Evolutionary conservation across 1,284 basidiomycete genomes (phyloP).

Genomic region (Grifola frondosa): DNA sequence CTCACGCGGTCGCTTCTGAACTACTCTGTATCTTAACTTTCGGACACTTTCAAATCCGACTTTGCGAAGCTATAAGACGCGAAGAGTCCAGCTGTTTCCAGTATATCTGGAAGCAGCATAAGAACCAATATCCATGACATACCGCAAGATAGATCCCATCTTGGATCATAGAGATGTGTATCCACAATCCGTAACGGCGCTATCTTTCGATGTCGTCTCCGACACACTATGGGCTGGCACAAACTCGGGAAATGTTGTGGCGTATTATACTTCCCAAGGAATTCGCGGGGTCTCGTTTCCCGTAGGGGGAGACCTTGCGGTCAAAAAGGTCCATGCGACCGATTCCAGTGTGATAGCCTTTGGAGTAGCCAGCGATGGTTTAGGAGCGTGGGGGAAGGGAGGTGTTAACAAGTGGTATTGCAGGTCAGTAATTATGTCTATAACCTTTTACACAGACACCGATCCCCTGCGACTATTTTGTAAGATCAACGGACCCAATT

Average conservation of each 20-base stretch:
- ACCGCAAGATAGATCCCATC: conserved; percentile 39
- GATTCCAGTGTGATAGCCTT: conserved; percentile 74
- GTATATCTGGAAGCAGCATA: too few relatives aligned
- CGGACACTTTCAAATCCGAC: too few relatives aligned
- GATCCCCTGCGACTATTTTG: conserved; percentile 1
- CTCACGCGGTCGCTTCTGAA: too few relatives aligned
- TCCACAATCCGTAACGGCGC: conserved; percentile 61
- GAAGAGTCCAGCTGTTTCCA: too few relatives aligned
- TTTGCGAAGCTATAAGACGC: too few relatives aligned
- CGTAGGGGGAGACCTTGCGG: conserved; percentile 59
- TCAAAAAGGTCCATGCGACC: conserved; percentile 72
- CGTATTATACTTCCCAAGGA: conserved; percentile 69
- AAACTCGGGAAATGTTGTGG: conserved; percentile 70
- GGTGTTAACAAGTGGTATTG: conserved; percentile 81
- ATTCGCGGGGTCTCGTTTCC: conserved; percentile 78
- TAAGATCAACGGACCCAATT: conserved; percentile 34
- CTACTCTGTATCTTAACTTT: too few relatives aligned
- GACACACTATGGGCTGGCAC: conserved; percentile 90
- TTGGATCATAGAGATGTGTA: conserved; percentile 38
- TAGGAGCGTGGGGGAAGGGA: conserved; percentile 78
- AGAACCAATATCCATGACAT: conserved; percentile 43
- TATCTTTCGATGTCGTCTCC: conserved; percentile 88
- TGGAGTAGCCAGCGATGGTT: conserved; percentile 54
- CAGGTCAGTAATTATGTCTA: conserved; percentile 43
- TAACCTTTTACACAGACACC: background rate